These are phyloP conservation scores for Angomonas deanei DNA, from an alignment of 208 protist genomes.

Conservation along the genomic window DNA sequence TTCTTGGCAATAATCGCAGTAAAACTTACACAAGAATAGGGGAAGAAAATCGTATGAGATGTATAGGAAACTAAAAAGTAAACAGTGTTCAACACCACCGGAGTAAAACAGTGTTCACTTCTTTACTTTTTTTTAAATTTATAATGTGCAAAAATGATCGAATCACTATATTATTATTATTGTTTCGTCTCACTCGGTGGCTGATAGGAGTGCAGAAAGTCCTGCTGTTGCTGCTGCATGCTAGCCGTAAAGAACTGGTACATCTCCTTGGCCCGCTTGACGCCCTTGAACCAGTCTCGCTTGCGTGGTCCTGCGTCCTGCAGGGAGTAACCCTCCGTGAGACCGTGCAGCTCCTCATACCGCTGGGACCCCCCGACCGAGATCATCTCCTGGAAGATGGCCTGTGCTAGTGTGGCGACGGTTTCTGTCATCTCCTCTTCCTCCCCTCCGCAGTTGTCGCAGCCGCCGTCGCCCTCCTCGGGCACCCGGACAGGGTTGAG, in stretches of 20 bases:
- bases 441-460: not conserved
- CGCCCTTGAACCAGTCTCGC: not conserved
- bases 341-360: not conserved
- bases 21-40: too few relatives aligned
- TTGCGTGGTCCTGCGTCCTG: not conserved
- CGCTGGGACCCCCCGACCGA: not conserved
- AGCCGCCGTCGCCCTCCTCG: too few relatives aligned
- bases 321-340: not conserved
- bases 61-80: not conserved
- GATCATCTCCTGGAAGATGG: conserved; percentile 5
- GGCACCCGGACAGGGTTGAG: not conserved
- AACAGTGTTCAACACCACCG: not conserved
- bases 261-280: not conserved
- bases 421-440: not conserved
- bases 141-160: not conserved
- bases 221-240: not conserved
- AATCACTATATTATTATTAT: not conserved
- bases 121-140: too few relatives aligned
- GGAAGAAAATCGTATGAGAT: not conserved
- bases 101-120: too few relatives aligned
- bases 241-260: not conserved
- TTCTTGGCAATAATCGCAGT: not conserved
- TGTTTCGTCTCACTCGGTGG: not conserved
- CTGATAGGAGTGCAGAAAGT: not conserved
- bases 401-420: not conserved